These are phyloP conservation scores for Phyllosticta ampelicida DNA, from an alignment of 2,329 filamentous ascomycete species.

Conservation along the genomic window DNA sequence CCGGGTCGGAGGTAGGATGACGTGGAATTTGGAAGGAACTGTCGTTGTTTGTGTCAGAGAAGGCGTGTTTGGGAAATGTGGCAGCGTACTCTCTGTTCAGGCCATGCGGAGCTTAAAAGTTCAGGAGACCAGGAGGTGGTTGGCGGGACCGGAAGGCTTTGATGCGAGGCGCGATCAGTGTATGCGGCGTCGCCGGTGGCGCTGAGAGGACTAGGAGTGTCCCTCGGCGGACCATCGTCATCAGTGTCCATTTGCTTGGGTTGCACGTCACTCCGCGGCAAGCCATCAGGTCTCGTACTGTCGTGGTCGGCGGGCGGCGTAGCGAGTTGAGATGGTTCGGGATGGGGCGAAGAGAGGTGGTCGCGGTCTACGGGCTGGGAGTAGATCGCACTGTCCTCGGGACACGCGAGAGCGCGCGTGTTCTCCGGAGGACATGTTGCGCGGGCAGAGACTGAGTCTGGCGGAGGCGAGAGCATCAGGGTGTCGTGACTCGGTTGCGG, in stretches of 20 bases:
- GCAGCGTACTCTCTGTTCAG: conserved; percentile 22
- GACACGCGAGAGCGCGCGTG: conserved; percentile 16
- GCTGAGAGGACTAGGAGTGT: conserved; percentile 29
- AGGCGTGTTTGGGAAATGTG: background rate
- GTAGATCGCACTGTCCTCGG: conserved; percentile 3
- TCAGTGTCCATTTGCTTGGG: conserved; percentile 22
- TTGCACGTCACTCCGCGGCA: conserved; percentile 17
- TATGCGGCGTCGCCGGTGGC: conserved; percentile 22
- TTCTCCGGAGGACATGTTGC: conserved; percentile 42
- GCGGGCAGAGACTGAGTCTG: conserved; percentile 34
- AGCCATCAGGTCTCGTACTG: conserved; percentile 13
- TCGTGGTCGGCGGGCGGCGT: conserved; percentile 21
- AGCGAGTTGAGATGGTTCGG: conserved; percentile 13
- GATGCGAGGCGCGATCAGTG: conserved; percentile 24
- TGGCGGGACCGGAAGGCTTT: conserved; percentile 23
- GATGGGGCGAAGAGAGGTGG: background rate
- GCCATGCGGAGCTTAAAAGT: conserved; percentile 22
- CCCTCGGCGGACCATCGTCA: conserved; percentile 24
- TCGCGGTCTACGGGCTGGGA: conserved; percentile 1
- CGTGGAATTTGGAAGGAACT: conserved; percentile 68
- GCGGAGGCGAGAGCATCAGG: conserved; percentile 28
- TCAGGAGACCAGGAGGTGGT: conserved; percentile 14
- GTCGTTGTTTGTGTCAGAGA: conserved; percentile 15
- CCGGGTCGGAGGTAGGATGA: conserved; percentile 80
- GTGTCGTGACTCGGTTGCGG: conserved; percentile 39